Percentiles rank a stretch among this genome's conserved stretches.
These are phyloP conservation scores for Coelastrella sp. DNA, from an alignment of 139 green algal genomes.

Conservation along the genomic window DNA sequence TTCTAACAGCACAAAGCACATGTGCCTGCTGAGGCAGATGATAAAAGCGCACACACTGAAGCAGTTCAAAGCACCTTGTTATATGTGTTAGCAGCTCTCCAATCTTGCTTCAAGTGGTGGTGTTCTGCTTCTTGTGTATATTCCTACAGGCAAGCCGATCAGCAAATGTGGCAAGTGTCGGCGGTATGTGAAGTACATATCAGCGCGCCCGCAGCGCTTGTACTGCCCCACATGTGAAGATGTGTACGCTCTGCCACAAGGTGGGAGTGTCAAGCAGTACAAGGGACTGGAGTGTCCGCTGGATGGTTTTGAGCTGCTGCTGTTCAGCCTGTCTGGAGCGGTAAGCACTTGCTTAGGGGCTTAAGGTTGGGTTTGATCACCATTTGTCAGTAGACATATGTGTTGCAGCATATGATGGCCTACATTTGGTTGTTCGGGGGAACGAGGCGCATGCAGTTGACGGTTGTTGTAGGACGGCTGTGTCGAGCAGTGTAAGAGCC, in stretches of 20 bases:
- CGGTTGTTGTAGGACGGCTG: too few species aligned
- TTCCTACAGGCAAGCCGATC: constrained; percentile 75
- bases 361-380: neutral
- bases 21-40: too few species aligned
- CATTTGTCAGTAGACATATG: neutral
- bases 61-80: too few species aligned
- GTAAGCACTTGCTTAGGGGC: neutral
- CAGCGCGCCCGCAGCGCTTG: constrained; percentile 79
- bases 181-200: constrained; percentile 92
- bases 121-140: neutral
- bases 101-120: neutral
- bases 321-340: constrained; percentile 84
- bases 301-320: constrained; percentile 88
- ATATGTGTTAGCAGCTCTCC: too few species aligned
- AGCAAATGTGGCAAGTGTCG: constrained; percentile 90
- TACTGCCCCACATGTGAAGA: constrained; percentile 94
- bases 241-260: constrained; percentile 86
- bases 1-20: too few species aligned
- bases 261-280: constrained; percentile 88
- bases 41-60: too few species aligned
- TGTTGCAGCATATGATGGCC: neutral
- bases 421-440: too few species aligned
- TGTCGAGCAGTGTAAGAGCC: too few species aligned
- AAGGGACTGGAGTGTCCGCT: constrained; percentile 86
- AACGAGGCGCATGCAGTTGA: too few species aligned